Percentiles rank a stretch among this genome's conserved stretches.
phyloP scores from a whole-genome alignment of 1,139 yeast species.

The Yamadazyma kanchanaburiensis region DNA sequence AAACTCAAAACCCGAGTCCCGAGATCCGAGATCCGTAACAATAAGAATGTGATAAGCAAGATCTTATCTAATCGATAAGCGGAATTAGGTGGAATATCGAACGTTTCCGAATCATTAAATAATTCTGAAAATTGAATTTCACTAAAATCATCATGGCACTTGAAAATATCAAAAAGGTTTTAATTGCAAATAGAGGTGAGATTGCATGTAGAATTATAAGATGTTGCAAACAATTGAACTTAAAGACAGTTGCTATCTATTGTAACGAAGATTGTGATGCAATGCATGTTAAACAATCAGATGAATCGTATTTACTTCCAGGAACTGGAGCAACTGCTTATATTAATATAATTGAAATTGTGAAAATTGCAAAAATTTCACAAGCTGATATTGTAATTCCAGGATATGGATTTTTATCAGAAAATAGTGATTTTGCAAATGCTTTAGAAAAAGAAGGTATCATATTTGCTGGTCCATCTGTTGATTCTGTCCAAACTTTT shows the following conservation, averaged over 20 bases:
- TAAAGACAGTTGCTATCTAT: slow-evolving; percentile 37
- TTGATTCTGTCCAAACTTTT: slow-evolving; percentile 28
- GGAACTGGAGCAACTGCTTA: slow-evolving; percentile 42
- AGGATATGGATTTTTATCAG: slow-evolving; percentile 21
- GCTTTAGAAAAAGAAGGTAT: slow-evolving; percentile 31
- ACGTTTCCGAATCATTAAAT: too few species aligned
- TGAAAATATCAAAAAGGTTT: slow-evolving; percentile 19
- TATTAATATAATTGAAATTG: slow-evolving; percentile 38
- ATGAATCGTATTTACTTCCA: slow-evolving; percentile 27
- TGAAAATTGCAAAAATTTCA: slow-evolving; percentile 24
- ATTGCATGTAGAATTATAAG: slow-evolving; percentile 41
- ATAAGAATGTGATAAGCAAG: too few species aligned
- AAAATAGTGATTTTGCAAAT: slow-evolving; percentile 41
- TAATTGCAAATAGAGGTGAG: slow-evolving; percentile 47
- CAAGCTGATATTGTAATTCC: slow-evolving; percentile 7
- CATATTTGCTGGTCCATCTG: slow-evolving; percentile 45
- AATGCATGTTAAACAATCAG: slow-evolving; percentile 34
- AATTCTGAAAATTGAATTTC: slow-evolving; percentile 4
- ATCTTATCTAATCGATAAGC: too few species aligned
- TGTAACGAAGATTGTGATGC: slow-evolving; percentile 41
- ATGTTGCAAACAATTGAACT: slow-evolving; percentile 33
- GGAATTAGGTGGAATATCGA: too few species aligned
- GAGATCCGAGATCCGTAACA: too few species aligned
- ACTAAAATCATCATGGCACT: neutral
- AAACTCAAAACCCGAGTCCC: too few species aligned